Evolutionary conservation across 225 moss, liverwort and hornwort genomes (phyloP), one percentile per base, ranked within the genome.

Genomic region (Straminergon stramineum): DNA sequence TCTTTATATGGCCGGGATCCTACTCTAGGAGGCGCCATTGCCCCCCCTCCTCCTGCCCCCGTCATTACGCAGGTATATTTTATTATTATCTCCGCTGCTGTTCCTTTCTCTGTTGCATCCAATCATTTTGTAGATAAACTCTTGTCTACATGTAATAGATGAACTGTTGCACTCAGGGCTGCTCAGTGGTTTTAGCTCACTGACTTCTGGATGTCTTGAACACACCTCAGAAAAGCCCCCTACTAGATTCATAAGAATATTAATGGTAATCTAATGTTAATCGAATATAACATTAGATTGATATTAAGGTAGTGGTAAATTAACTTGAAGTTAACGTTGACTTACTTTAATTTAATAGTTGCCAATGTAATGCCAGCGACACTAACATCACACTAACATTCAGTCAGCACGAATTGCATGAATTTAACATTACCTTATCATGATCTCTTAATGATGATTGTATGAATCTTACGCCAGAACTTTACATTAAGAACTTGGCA

Each of bases 1-100:
- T 95, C 96, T 64, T 92, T 99, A 89, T 99, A 99, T 91, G 99
- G 99, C 62, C 95, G 99, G 65, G 99, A 99, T 92, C 99, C 99
- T 80, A 97, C 95, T 34, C 89, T 96, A 14, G 96, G 93, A 84
- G 95, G 97, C 84, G 94, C 97, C 75, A 95, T 97, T 80, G 96
- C 96, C 32, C 99, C 99, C 67, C 97, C 97, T 86, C 99, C 97
- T 89, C 98, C 99, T 86, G 96, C 99, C 82, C 99, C 99, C 61
- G 97, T 99, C 75, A 97, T 99, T 82, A 96, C 99, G 26, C 99
- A 97, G 97, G 99, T 99, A 76, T 75, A 61, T 84, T 39, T 45
- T 52, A 23, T 17, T 32, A 53, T 34, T 64, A 21, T 65, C 51
- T 81, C 32, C 51, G 5, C 52, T 71, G 43, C 61, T 74, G 61